A percentile compares a stretch with the other conserved stretches of the same genome.
These are phyloP conservation scores for Cryptosporidium bovis DNA, from an alignment of 169 alveolate genomes.

Conservation along the genomic window DNA sequence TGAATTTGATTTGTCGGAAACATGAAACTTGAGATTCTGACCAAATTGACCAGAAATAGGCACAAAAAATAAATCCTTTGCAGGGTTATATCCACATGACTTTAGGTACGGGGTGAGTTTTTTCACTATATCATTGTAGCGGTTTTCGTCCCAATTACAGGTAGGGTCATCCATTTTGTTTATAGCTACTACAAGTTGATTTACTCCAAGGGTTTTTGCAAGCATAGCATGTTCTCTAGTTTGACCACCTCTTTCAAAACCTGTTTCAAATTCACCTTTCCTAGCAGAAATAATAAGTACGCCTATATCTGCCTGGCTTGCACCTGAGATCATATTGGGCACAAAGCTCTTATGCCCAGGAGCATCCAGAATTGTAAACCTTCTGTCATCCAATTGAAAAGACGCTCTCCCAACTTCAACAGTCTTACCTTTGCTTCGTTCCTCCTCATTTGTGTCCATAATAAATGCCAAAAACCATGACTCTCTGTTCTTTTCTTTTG, in stretches of 20 bases:
- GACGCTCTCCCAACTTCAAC: constrained; percentile 99
- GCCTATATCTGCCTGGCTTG: constrained; percentile 99
- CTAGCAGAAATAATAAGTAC: constrained; percentile 97
- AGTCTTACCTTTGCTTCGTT: constrained; percentile 97
- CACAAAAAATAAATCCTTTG: constrained; percentile 90
- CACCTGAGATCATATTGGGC: constrained; percentile 99
- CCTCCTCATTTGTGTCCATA: constrained; percentile 99
- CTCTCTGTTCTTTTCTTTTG: constrained; percentile 97
- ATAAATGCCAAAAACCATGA: constrained; percentile 99
- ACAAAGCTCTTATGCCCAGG: constrained; percentile 99
- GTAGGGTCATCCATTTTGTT: constrained; percentile 99
- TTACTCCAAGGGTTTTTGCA: constrained; percentile 97
- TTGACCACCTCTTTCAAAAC: constrained; percentile 99
- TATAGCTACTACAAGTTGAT: constrained; percentile 95
- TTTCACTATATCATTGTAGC: constrained; percentile 87
- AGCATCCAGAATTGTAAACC: constrained; percentile 99
- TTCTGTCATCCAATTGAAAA: constrained; percentile 91
- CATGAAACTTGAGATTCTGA: constrained; percentile 91
- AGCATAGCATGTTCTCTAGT: constrained; percentile 99
- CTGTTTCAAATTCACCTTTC: constrained; percentile 99
- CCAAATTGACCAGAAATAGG: constrained; percentile 98
- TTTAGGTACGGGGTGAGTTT: constrained; percentile 90
- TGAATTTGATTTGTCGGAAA: constrained; percentile 77
- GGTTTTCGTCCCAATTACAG: constrained; percentile 93
- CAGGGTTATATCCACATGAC: constrained; percentile 90